phyloP scores from a whole-genome alignment of 2,329 filamentous ascomycete species.

The Mycosphaerelloides madeirae region DNA sequence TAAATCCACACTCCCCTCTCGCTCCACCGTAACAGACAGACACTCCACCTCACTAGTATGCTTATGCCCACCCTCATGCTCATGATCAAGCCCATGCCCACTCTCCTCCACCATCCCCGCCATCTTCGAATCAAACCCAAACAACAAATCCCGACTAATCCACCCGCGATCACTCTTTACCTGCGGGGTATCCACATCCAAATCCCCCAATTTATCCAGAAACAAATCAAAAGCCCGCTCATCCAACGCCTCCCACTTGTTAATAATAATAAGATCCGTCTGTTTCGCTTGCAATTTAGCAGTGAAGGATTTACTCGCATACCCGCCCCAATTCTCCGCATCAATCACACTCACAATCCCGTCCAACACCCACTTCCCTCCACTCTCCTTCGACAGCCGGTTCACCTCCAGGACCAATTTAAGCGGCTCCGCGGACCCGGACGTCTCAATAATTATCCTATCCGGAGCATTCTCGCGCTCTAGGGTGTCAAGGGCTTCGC shows the following conservation, averaged over 20 bases:
- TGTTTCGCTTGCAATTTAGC: slow-evolving; percentile 83
- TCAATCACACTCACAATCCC: slow-evolving; percentile 87
- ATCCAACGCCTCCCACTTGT: slow-evolving; percentile 79
- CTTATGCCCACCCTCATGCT: slow-evolving; percentile 41
- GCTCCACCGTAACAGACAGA: slow-evolving; percentile 65
- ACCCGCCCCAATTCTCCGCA: slow-evolving; percentile 91
- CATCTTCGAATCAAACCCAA: slow-evolving; percentile 82
- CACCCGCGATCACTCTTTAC: slow-evolving; percentile 79
- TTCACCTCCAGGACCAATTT: slow-evolving; percentile 90
- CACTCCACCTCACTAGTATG: slow-evolving; percentile 89
- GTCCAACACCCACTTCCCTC: slow-evolving; percentile 65
- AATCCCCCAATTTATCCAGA: slow-evolving; percentile 71
- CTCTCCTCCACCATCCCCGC: slow-evolving; percentile 44
- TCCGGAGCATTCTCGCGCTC: slow-evolving; percentile 60
- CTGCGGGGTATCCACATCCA: slow-evolving; percentile 71
- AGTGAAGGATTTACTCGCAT: slow-evolving; percentile 85
- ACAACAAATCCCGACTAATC: slow-evolving; percentile 72
- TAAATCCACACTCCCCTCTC: slow-evolving; percentile 51
- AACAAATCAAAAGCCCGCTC: slow-evolving; percentile 73
- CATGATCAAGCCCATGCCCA: slow-evolving; percentile 34
- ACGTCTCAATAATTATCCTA: slow-evolving; percentile 90
- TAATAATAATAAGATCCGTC: slow-evolving; percentile 85
- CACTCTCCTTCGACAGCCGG: slow-evolving; percentile 65
- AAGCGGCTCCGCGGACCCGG: slow-evolving; percentile 74
- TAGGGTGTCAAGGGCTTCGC: slow-evolving; percentile 73